Evolutionary conservation across 805 yeast species (phyloP).

Genomic region (Saccharomycopsis sp.): DNA sequence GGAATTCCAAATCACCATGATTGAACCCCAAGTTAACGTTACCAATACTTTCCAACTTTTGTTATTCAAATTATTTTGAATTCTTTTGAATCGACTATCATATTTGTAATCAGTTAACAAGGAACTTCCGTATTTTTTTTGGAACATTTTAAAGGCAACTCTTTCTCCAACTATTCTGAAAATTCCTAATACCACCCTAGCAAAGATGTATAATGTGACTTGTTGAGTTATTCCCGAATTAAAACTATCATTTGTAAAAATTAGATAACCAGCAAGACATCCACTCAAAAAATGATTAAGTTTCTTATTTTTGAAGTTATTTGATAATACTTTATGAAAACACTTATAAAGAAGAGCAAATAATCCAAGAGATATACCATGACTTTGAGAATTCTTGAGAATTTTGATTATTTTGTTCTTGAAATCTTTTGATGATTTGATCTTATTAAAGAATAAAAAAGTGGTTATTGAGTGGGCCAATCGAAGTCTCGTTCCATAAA

Average conservation of each 20-base stretch:
- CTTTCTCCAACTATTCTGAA: constrained; percentile 8
- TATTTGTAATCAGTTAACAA: neutral
- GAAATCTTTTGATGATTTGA: constrained; percentile 1
- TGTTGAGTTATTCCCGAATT: constrained; percentile 11
- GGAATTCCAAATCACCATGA: constrained; percentile 11
- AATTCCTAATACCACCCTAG: constrained; percentile 12
- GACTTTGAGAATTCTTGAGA: constrained; percentile 9
- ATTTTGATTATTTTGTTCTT: neutral
- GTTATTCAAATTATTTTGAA: neutral
- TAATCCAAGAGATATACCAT: constrained; percentile 9
- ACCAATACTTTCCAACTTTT: constrained; percentile 7
- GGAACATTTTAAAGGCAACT: neutral
- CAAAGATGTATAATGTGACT: constrained; percentile 10
- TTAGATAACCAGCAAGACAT: constrained; percentile 8
- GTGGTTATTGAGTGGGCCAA: constrained; percentile 15
- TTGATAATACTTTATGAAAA: neutral
- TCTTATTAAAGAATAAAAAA: constrained; percentile 1
- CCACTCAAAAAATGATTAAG: constrained; percentile 7
- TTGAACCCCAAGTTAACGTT: constrained; percentile 11
- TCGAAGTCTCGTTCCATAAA: constrained; percentile 13
- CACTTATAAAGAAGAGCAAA: constrained; percentile 12
- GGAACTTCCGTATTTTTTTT: neutral
- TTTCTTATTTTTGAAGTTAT: neutral
- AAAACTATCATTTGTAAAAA: constrained; percentile 10
- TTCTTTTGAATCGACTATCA: neutral